Evolutionary conservation across 2,329 filamentous ascomycete species (phyloP).

Genomic region (Xylaria sp.): DNA sequence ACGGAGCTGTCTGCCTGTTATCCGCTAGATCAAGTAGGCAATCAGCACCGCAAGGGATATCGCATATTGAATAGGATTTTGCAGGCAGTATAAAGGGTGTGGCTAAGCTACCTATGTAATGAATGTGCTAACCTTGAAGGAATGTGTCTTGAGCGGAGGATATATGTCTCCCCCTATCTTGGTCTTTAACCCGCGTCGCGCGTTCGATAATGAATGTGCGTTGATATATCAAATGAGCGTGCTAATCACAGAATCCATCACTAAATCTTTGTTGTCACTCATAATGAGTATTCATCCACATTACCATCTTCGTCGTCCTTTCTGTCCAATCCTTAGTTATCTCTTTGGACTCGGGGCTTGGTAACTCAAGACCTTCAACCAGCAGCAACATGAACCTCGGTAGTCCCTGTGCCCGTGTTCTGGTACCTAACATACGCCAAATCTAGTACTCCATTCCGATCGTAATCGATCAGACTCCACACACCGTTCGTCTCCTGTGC

Average conservation of each 20-base stretch:
- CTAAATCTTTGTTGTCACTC: background rate
- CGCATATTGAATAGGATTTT: too few species aligned
- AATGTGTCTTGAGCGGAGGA: background rate
- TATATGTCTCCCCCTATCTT: background rate
- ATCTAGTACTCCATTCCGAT: background rate
- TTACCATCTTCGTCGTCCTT: background rate
- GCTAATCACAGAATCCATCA: background rate
- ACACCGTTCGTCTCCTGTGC: constrained; percentile 14
- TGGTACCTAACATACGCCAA: constrained; percentile 16
- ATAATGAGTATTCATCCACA: background rate
- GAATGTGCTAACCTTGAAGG: too few species aligned
- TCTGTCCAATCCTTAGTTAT: too few species aligned
- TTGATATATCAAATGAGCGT: background rate
- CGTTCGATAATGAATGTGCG: background rate
- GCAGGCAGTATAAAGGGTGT: too few species aligned
- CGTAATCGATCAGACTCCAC: constrained; percentile 11
- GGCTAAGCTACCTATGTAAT: too few species aligned
- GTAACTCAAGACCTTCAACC: background rate
- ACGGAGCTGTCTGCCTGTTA: too few species aligned
- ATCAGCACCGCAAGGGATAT: too few species aligned
- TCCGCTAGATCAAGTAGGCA: too few species aligned
- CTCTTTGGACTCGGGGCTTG: background rate
- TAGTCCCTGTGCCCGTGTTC: constrained; percentile 2
- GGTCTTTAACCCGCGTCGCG: background rate
- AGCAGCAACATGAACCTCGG: constrained; percentile 21